These are phyloP conservation scores for Paraconiothyrium sp. DNA, from an alignment of 2,329 filamentous ascomycete species.

Conservation along the genomic window DNA sequence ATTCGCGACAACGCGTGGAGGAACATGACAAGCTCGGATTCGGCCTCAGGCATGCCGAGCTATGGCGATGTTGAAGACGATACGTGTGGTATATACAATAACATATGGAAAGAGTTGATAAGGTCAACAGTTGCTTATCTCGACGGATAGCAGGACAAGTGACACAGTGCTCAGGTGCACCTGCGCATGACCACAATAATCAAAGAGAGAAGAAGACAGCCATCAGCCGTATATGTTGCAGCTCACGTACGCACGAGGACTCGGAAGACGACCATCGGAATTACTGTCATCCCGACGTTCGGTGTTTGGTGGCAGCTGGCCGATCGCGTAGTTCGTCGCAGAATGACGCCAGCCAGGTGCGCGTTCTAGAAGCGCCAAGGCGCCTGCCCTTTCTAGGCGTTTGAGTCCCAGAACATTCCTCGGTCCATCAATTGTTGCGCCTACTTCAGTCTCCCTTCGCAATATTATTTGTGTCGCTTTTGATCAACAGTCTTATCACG, in stretches of 20 bases:
- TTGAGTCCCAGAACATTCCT: neutral
- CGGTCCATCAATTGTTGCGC: no score
- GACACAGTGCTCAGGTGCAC: conserved; percentile 7
- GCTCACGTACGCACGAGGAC: conserved; percentile 5
- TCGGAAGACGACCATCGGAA: neutral
- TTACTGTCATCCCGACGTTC: conserved; percentile 4
- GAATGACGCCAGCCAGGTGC: conserved; percentile 7
- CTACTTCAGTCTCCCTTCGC: no score
- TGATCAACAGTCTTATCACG: no score
- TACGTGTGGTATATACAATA: neutral
- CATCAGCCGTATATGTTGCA: neutral
- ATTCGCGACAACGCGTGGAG: conserved; percentile 46
- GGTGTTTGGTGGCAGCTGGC: conserved; percentile 4
- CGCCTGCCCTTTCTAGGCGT: neutral
- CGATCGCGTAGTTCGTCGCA: conserved; percentile 10
- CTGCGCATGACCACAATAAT: conserved; percentile 6
- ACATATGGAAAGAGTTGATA: neutral
- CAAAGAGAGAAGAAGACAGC: neutral
- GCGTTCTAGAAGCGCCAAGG: conserved; percentile 9
- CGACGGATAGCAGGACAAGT: neutral
- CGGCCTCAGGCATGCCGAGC: conserved; percentile 29
- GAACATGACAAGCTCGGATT: conserved; percentile 38
- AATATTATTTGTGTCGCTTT: no score
- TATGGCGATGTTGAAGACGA: neutral
- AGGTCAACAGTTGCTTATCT: neutral